Percentiles rank a stretch among this genome's conserved stretches.
Evolutionary conservation across 495 filamentous ascomycete genomes (phyloP).

Genomic region (Lasiosphaeria ovina): DNA sequence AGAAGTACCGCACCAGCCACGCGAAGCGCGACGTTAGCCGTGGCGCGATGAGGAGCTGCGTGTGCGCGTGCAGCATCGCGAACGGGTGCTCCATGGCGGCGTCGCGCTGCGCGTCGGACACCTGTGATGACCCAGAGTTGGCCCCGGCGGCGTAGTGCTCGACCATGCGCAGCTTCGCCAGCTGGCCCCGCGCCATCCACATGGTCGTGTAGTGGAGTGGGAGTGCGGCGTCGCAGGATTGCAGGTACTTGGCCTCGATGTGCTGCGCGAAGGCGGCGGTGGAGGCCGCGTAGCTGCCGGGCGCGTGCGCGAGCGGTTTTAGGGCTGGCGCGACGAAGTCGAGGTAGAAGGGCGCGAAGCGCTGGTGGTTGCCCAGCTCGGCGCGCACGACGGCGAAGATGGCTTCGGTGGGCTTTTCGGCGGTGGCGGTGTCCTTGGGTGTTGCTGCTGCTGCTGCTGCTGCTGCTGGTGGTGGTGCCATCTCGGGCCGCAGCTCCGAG

Average conservation of each 20-base stretch:
- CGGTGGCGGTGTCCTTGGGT: background rate
- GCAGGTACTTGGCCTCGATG: conserved; percentile 50
- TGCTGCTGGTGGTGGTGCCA: conserved; percentile 43
- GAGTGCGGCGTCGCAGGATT: conserved; percentile 46
- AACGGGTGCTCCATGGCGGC: background rate
- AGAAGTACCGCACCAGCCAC: conserved; percentile 48
- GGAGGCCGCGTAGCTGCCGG: conserved; percentile 4
- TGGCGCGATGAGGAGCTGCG: conserved; percentile 45
- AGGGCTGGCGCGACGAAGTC: conserved; percentile 50
- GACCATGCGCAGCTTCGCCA: conserved; percentile 48
- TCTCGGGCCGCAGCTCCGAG: conserved; percentile 51
- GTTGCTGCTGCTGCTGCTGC: conserved; percentile 35
- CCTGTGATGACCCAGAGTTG: conserved; percentile 21
- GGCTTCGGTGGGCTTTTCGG: conserved; percentile 43
- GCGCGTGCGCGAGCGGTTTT: conserved; percentile 36
- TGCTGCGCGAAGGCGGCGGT: conserved; percentile 40
- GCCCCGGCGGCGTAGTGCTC: conserved; percentile 43
- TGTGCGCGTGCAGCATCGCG: background rate
- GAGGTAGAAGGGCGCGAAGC: conserved; percentile 47
- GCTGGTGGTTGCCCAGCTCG: conserved; percentile 48
- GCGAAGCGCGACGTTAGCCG: conserved; percentile 43
- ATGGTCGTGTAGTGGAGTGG: conserved; percentile 55
- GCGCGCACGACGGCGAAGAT: conserved; percentile 51
- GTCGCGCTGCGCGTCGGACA: background rate
- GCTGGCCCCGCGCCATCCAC: conserved; percentile 43